A percentile compares a stretch with the other conserved stretches of the same genome.
Conservation (phyloP, 495 filamentous ascomycete species). For the Lentithecium fluviatile region DNA sequence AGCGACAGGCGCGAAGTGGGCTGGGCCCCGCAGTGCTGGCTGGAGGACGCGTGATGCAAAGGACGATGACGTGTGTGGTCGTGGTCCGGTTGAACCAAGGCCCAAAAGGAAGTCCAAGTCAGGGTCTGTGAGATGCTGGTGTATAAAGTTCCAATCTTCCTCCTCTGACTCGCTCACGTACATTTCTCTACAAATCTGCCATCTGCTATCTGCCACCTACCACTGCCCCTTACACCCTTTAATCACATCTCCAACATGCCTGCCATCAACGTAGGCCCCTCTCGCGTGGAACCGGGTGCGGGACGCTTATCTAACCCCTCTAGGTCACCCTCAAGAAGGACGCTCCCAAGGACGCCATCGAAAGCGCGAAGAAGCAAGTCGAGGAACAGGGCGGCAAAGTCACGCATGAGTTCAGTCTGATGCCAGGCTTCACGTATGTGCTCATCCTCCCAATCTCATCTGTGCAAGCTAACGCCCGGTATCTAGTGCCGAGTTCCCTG, state of each 20-base stretch:
- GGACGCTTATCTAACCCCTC: neutral
- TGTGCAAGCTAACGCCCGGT: neutral
- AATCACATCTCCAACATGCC: slow-evolving; percentile 58
- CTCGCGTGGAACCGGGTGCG: no score
- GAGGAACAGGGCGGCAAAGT: slow-evolving; percentile 74
- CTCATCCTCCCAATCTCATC: no score
- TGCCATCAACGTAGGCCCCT: slow-evolving; percentile 64
- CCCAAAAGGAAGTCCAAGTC: slow-evolving; percentile 5
- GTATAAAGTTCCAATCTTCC: slow-evolving; percentile 18
- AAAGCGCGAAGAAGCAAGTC: slow-evolving; percentile 72
- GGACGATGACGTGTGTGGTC: slow-evolving; percentile 12
- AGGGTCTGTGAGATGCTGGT: slow-evolving; percentile 2
- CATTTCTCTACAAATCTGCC: neutral
- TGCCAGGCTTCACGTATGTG: slow-evolving; percentile 87
- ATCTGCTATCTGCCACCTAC: neutral
- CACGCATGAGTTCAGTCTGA: slow-evolving; percentile 75
- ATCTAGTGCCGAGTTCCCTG: slow-evolving; percentile 71
- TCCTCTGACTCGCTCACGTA: neutral
- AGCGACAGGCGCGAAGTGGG: slow-evolving; percentile 11
- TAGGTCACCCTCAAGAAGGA: slow-evolving; percentile 78
- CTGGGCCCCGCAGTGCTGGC: neutral
- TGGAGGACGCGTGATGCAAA: slow-evolving; percentile 18
- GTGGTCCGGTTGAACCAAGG: slow-evolving; percentile 11
- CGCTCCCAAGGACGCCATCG: slow-evolving; percentile 59
- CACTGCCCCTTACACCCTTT: slow-evolving; percentile 2